phyloP scores from a whole-genome alignment of 768 basidiomycete genomes.

The Suillus luteus region DNA sequence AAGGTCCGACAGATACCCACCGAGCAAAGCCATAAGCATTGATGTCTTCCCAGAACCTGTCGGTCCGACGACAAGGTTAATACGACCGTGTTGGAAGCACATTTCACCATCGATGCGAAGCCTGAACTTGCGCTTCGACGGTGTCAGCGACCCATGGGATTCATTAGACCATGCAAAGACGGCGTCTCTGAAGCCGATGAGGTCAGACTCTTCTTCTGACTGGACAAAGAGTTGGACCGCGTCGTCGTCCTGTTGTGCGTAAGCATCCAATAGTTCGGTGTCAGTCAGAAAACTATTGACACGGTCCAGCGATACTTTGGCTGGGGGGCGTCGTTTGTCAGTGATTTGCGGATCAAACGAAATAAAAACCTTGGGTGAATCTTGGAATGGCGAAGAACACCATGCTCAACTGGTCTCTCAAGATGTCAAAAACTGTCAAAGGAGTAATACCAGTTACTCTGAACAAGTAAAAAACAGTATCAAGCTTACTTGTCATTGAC shows the following conservation, averaged over 20 bases:
- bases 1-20: conserved; percentile 19
- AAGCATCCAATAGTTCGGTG: conserved; percentile 18
- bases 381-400: conserved; percentile 36
- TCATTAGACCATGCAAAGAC: conserved; percentile 52
- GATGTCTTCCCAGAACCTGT: conserved; percentile 67
- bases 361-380: conserved; percentile 23
- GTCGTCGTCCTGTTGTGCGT: conserved; percentile 8
- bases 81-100: conserved; percentile 50
- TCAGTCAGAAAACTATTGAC: conserved; percentile 47
- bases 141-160: conserved; percentile 15
- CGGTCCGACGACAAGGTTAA: conserved; percentile 63
- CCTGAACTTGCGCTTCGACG: conserved; percentile 43
- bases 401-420: conserved; percentile 51
- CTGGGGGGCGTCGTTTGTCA: conserved; percentile 28
- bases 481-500: conserved; percentile 33
- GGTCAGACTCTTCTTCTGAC: conserved; percentile 25
- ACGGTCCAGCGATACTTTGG: conserved; percentile 67
- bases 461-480: neutral
- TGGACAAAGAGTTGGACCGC: conserved; percentile 10
- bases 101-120: conserved; percentile 56
- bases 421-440: conserved; percentile 56
- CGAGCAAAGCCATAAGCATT: conserved; percentile 62
- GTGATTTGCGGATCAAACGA: conserved; percentile 3
- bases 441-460: neutral
- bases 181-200: conserved; percentile 55